Evolutionary conservation across 139 green algal species (phyloP), one percentile per base, ranked within the genome.

Genomic region (Chlorella sp.): DNA sequence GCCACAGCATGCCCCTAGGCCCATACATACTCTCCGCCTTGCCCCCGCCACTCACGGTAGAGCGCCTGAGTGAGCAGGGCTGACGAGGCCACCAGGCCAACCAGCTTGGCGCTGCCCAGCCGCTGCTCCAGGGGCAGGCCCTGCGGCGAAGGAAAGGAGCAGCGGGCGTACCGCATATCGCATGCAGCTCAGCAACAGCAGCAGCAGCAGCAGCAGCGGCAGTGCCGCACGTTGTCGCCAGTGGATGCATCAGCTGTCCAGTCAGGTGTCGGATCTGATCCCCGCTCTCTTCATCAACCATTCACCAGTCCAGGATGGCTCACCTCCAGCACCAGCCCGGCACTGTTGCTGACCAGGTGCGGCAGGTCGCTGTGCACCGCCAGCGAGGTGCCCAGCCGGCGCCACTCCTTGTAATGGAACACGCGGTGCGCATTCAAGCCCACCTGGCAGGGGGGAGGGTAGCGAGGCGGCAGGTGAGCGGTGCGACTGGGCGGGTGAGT

Each of bases 341-440:
- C 56, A 20, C 60, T n/a, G 74, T 63, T 85, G 79, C 20, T 51
- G 30, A 60, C 74, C 20, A 87, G 64, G 36, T 81, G 81, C 16
- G 80, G 76, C 64, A 78, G 69, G 55, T 72, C 51, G 30, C 64
- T 16, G 39, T 84, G 62, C 21, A 87, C 55, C 30, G 81, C 32
- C 23, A 47, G 60, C 17, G 65, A 23, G 57, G 74, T 85, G 72
- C 30, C 64, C 63, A 90, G 74, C n/a, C 86, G 84, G 56, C 74
- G 60, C 74, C 67, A 85, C 74, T 90, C 86, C 9, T 44, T 17
- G 12, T n/a, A 30, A 39, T 84, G 41, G 17, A 90, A 1, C 25
- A 90, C 74, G 16, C 73, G 80, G 26, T 80, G 63, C 1, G 81
- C 34, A 63, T 85, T 87, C 9, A 90, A 20, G 28, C 60, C 81